Evolutionary conservation across 352 stramenopile species (phyloP).

Genomic region (Blastocystis sp.): DNA sequence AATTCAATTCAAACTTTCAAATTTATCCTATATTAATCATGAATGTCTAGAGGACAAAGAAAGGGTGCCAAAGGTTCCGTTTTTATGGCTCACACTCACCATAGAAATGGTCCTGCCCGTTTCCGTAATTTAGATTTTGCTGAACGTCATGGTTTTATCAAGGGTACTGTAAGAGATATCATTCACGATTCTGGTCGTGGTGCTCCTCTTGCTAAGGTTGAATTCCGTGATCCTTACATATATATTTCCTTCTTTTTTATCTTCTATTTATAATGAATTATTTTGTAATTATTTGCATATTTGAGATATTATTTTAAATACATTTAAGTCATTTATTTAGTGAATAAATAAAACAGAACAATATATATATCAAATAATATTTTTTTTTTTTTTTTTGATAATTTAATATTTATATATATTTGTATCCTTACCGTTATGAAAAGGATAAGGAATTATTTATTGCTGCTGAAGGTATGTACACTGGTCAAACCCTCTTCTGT

Average conservation of each 20-base stretch:
- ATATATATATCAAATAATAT: too few relatives aligned
- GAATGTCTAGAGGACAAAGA: conserved; percentile 42
- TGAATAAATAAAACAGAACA: too few relatives aligned
- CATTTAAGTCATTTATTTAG: too few relatives aligned
- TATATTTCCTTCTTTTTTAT: too few relatives aligned
- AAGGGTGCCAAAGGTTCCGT: conserved; percentile 60
- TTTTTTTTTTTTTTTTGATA: too few relatives aligned
- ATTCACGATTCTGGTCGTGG: conserved; percentile 90
- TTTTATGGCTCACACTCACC: conserved; percentile 62
- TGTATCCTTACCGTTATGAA: conserved; percentile 55
- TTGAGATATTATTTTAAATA: too few relatives aligned
- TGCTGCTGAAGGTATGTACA: conserved; percentile 93
- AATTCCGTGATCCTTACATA: conserved; percentile 70
- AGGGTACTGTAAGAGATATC: conserved; percentile 94
- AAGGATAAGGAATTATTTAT: conserved; percentile 62
- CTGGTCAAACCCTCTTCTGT: conserved; percentile 88
- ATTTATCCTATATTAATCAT: too few relatives aligned
- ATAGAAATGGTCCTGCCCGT: conserved; percentile 64
- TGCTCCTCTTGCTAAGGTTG: conserved; percentile 79
- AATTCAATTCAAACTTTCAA: too few relatives aligned
- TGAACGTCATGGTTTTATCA: conserved; percentile 80
- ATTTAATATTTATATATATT: not conserved
- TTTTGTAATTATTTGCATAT: too few relatives aligned
- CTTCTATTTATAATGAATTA: too few relatives aligned
- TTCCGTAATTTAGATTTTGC: conserved; percentile 71